Conservation (phyloP, 2,329 filamentous ascomycete genomes). For the Monosporascus cannonballus region DNA sequence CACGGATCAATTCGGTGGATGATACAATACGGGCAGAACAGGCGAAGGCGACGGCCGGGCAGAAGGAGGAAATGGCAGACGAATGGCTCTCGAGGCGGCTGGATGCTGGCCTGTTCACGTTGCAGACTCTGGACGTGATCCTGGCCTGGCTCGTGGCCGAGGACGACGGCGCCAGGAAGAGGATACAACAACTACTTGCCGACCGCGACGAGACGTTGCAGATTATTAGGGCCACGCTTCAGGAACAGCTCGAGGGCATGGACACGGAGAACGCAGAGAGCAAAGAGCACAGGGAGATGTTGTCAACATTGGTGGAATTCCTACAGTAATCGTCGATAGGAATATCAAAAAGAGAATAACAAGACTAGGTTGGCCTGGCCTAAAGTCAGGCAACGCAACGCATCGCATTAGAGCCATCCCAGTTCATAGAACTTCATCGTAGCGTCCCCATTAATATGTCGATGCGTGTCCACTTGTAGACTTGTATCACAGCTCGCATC, state of each 20-base stretch:
- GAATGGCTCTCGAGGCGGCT: constrained; percentile 71
- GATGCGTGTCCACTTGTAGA: no score
- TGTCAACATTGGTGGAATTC: constrained; percentile 46
- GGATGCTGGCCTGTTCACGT: constrained; percentile 75
- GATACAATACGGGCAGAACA: constrained; percentile 54
- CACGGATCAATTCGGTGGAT: constrained; percentile 57
- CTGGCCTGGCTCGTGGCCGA: constrained; percentile 90
- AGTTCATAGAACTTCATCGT: no score
- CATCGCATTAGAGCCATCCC: no score
- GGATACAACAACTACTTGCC: constrained; percentile 57
- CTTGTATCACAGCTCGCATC: no score
- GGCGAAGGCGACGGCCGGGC: constrained; percentile 46
- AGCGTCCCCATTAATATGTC: no score
- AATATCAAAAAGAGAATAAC: no score
- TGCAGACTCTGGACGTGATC: constrained; percentile 79
- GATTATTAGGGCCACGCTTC: constrained; percentile 60
- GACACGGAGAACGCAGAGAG: constrained; percentile 47
- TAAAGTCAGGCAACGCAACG: no score
- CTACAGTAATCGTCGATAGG: constrained; percentile 26
- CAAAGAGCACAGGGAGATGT: constrained; percentile 52
- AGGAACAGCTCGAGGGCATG: constrained; percentile 49
- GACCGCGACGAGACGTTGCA: constrained; percentile 61
- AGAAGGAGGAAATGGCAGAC: constrained; percentile 54
- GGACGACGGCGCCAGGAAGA: constrained; percentile 66
- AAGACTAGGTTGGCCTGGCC: no score